A percentile compares a stretch with the other conserved stretches of the same genome.
Evolutionary conservation across 176 grass and related monocot species (phyloP).

Genomic region (bread wheat (Triticum aestivum)): DNA sequence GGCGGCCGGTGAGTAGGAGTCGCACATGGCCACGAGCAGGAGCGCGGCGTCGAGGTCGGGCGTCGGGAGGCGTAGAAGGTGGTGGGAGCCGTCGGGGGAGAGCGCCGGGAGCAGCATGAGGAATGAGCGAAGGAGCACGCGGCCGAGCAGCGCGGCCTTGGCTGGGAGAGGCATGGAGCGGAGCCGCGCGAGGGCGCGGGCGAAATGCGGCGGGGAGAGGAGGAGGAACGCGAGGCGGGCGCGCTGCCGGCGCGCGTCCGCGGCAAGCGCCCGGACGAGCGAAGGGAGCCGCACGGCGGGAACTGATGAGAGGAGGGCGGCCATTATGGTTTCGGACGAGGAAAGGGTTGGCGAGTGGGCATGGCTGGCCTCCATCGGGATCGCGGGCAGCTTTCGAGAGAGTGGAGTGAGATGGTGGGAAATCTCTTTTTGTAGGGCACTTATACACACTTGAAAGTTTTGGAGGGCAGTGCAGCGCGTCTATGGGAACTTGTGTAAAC

Average conservation of each 20-base stretch:
- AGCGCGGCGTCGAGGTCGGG: constrained; percentile 68
- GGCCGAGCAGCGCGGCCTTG: constrained; percentile 69
- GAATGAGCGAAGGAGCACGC: constrained; percentile 75
- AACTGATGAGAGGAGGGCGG: constrained; percentile 43
- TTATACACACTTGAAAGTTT: constrained; percentile 22
- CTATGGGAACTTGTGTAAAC: constrained; percentile 22
- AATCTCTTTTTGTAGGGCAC: constrained; percentile 25
- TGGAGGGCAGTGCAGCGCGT: neutral
- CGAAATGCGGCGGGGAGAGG: constrained; percentile 72
- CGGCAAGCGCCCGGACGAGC: constrained; percentile 38
- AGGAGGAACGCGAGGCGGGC: constrained; percentile 84
- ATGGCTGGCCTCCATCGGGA: constrained; percentile 42
- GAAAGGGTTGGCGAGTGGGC: constrained; percentile 31
- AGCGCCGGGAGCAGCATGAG: constrained; percentile 52
- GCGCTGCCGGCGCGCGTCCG: constrained; percentile 49
- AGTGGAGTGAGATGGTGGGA: constrained; percentile 26
- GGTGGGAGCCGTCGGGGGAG: constrained; percentile 27
- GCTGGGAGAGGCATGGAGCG: constrained; percentile 53
- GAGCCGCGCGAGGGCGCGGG: constrained; percentile 61
- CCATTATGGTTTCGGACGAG: constrained; percentile 63
- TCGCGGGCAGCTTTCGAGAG: neutral
- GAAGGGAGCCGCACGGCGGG: constrained; percentile 40
- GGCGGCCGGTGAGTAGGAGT: constrained; percentile 45
- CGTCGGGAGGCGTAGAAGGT: constrained; percentile 37
- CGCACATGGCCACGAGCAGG: constrained; percentile 88